phyloP scores from a whole-genome alignment of 2,329 filamentous ascomycete species.

The Mycogone perniciosa region DNA sequence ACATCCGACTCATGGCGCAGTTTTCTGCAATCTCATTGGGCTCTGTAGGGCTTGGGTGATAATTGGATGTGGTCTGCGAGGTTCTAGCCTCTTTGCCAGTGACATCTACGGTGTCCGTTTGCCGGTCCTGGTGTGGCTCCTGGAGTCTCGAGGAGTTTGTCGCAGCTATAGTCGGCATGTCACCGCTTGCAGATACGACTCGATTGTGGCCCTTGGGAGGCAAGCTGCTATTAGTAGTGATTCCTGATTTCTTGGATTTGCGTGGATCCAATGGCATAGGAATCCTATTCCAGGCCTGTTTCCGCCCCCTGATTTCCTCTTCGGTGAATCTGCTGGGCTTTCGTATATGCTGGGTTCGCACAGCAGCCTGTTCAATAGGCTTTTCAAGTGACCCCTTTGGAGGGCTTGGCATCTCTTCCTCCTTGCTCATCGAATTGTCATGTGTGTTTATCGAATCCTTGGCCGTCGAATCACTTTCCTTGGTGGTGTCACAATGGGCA shows the following conservation, averaged over 20 bases:
- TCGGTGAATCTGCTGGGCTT: conserved; percentile 22
- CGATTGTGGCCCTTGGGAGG: not conserved
- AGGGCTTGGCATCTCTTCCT: not conserved
- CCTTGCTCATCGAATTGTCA: not conserved
- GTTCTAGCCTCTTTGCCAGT: too few relatives aligned
- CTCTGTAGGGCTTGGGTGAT: too few relatives aligned
- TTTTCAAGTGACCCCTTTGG: not conserved
- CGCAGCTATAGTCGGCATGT: not conserved
- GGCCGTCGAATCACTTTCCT: not conserved
- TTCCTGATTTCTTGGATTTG: conserved; percentile 12
- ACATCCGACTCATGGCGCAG: too few relatives aligned
- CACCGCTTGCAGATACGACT: not conserved
- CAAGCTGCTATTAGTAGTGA: not conserved
- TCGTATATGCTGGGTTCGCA: not conserved
- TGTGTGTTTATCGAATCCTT: too few relatives aligned
- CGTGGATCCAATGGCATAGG: conserved; percentile 26
- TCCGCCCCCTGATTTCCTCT: conserved; percentile 26
- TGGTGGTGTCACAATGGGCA: not conserved
- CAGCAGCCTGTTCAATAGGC: not conserved
- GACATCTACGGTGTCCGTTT: not conserved
- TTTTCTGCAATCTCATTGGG: too few relatives aligned
- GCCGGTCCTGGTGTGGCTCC: not conserved
- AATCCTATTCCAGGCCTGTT: conserved; percentile 29
- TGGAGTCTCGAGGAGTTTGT: not conserved
- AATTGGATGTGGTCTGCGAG: too few relatives aligned